Conservation (phyloP, 2,329 filamentous ascomycete genomes). For the Fusarium protoensiforme region DNA sequence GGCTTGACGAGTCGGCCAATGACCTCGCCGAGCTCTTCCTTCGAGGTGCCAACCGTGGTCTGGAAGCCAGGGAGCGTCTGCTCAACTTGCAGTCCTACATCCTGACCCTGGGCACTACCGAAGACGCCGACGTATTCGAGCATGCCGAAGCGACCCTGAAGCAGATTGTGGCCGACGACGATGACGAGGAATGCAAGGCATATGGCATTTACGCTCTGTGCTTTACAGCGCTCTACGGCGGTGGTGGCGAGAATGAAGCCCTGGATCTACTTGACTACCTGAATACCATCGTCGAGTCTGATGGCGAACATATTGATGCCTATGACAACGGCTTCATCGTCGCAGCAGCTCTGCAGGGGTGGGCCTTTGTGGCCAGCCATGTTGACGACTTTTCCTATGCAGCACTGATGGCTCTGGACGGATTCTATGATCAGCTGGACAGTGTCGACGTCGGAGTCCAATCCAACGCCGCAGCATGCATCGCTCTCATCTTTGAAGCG, state of each 20-base stretch:
- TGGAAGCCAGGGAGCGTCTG: constrained; percentile 74
- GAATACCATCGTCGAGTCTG: constrained; percentile 81
- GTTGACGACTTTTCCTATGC: constrained; percentile 78
- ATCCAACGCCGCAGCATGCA: constrained; percentile 80
- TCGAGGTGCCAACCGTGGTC: constrained; percentile 76
- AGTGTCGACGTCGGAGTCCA: constrained; percentile 79
- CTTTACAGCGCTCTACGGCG: constrained; percentile 79
- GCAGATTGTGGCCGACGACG: constrained; percentile 59
- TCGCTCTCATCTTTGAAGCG: constrained; percentile 85
- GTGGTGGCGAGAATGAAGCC: constrained; percentile 74
- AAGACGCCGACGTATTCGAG: constrained; percentile 59
- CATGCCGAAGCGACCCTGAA: constrained; percentile 43
- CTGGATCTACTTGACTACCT: constrained; percentile 80
- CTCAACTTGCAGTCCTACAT: constrained; percentile 78
- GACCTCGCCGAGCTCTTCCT: constrained; percentile 73
- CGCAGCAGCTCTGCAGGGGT: constrained; percentile 78
- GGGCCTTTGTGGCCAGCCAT: constrained; percentile 83
- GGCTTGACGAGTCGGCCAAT: constrained; percentile 67
- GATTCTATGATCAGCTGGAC: constrained; percentile 87
- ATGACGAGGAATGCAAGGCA: constrained; percentile 71
- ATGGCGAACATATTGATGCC: constrained; percentile 78
- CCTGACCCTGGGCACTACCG: constrained; percentile 75
- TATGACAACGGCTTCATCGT: constrained; percentile 78
- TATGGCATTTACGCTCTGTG: constrained; percentile 82
- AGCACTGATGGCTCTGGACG: constrained; percentile 79